Evolutionary conservation across 768 basidiomycete genomes (phyloP).

Genomic region (Calocybe gangraenosa): DNA sequence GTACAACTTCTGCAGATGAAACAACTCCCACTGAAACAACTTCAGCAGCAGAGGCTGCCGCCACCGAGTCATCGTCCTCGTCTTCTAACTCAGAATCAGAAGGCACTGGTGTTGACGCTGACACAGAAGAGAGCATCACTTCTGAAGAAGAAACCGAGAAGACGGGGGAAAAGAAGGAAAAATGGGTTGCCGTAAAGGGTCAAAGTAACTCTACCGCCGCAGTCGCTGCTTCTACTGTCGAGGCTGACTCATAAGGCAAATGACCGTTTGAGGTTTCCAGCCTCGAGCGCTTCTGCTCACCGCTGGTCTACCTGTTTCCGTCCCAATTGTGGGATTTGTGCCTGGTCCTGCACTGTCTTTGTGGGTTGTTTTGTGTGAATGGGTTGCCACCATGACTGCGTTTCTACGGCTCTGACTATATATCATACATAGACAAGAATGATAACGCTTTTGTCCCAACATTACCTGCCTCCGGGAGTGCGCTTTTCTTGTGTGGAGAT

Average conservation of each 20-base stretch:
- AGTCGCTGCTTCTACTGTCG: constrained; percentile 18
- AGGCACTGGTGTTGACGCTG: constrained; percentile 63
- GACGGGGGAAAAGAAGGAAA: constrained; percentile 47
- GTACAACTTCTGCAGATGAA: constrained; percentile 30
- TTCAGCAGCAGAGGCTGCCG: constrained; percentile 18
- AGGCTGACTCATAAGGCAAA: constrained; percentile 14
- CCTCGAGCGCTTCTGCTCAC: constrained; percentile 6
- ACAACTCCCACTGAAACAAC: constrained; percentile 32
- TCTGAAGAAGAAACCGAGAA: constrained; percentile 69
- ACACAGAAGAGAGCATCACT: constrained; percentile 72
- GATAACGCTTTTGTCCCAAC: constrained; percentile 6
- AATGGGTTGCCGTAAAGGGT: constrained; percentile 75
- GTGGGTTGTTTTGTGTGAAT: constrained; percentile 16
- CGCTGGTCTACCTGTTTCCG: background rate
- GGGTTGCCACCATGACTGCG: constrained; percentile 19
- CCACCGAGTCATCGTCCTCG: constrained; percentile 29
- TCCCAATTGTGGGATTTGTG: constrained; percentile 4
- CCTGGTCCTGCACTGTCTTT: constrained; percentile 11
- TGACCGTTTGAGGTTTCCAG: constrained; percentile 4
- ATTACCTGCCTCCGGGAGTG: too few species aligned
- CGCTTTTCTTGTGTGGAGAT: too few species aligned
- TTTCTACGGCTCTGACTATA: constrained; percentile 13
- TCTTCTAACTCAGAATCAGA: constrained; percentile 58
- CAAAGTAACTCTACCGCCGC: constrained; percentile 24
- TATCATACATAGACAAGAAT: constrained; percentile 19